phyloP scores from a whole-genome alignment of 345 rosid species.

The Citrus maxima region DNA sequence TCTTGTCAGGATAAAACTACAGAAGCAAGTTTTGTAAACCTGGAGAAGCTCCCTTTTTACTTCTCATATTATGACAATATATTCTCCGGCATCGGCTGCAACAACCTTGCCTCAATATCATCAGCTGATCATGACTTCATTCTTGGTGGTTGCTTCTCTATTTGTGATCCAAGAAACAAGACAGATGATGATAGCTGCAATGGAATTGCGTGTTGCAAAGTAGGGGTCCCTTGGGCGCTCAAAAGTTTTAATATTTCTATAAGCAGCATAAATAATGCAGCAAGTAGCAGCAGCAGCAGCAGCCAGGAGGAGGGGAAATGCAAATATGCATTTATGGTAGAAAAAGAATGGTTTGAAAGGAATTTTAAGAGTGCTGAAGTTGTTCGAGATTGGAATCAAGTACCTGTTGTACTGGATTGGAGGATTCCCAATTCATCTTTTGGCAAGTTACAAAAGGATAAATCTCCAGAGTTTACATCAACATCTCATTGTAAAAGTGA shows the following conservation, averaged over 20 bases:
- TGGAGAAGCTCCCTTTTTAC: neutral
- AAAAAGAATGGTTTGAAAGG: neutral
- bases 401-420: neutral
- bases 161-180: neutral
- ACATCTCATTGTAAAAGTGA: neutral
- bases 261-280: neutral
- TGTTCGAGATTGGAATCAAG: neutral
- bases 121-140: neutral
- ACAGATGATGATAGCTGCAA: neutral
- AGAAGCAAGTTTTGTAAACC: neutral
- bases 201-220: neutral
- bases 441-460: neutral
- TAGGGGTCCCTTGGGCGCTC: neutral
- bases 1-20: neutral
- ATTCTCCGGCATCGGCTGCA: neutral
- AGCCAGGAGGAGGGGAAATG: neutral
- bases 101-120: neutral
- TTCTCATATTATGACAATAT: neutral
- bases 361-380: neutral
- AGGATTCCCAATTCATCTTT: neutral
- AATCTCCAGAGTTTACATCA: neutral
- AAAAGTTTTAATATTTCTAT: neutral
- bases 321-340: neutral
- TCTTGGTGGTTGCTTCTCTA: neutral
- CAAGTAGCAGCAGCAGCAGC: neutral